Base-by-base conservation (phyloP, 139 green algal genomes). In the Nannochloris sp. region DNA sequence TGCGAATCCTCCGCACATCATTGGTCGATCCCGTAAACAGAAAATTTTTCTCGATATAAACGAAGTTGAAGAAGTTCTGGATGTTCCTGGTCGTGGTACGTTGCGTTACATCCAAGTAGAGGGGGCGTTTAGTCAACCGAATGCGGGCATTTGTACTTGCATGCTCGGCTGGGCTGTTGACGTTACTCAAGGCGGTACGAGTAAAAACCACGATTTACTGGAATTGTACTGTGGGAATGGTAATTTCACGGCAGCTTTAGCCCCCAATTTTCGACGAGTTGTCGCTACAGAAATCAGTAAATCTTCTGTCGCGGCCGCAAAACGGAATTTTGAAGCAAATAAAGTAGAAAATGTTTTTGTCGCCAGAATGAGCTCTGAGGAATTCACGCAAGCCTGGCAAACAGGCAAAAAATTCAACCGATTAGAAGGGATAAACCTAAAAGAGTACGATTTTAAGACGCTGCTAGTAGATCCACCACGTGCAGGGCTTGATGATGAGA, bases 161-260 rank as follows among this genome's bases (percentile, higher is more conserved):
- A 97, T 97, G 92, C 76, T 97, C 19, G 59, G 56, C 6, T 97
- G 91, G 91, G 90, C 90, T 7, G 27, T 46, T 10, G 8, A 6
- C 2, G 37, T 33, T 35, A 75, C 81, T 23, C 10, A 9, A 7
- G 66, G 60, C 35, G 25, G n/a, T 38, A 15, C 12, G 39, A 64
- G 51, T 44, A 24, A 6, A 1, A 37, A 47, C 0, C 53, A 54
- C 25, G 85, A 92, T 60, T 61, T 92, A 44, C 64, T 92, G 30
- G 88, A 95, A 76, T 75, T 97, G 31, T 97, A 97, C 82, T 97
- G 90, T 61, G 92, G 92, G 47, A 97, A 97, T 73, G 87, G 88
- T 39, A 97, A 96, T 78, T 96, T 97, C 83, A 95, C 89, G 0
- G 72, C 91, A 1, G 86, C 90, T 0, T 57, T 97, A 19, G 84